Evolutionary conservation across 2,329 filamentous ascomycete genomes (phyloP), one percentile per base, ranked within the genome.

Genomic region (Colletotrichum spaethianum): DNA sequence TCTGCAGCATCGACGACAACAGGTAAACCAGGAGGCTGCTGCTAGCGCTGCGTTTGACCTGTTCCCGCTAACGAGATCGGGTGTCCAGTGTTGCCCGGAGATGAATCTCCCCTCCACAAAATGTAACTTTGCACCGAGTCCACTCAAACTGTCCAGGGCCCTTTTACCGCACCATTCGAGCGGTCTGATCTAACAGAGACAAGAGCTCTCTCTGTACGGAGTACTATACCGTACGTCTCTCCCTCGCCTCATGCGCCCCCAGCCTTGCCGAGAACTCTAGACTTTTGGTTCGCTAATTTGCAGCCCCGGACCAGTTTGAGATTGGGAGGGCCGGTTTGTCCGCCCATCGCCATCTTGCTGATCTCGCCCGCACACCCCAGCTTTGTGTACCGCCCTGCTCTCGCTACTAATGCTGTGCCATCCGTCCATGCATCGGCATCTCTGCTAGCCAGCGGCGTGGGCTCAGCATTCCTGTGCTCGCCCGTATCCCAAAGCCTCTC

Each of bases 61-160:
- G 28, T 20, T 63, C 14, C 50, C 69, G 57, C 64, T 52, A 63
- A 38, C 42, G 56, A 71, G 68, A 67, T 71, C 68, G 64, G 44
- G 64, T 63, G 59, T 60, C 69, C 52, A 72, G 53, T 59, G 53
- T 69, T 55, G 64, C 59, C 69, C 69, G 59, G 69, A 72, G 65
- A 72, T 68, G 69, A 72, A 63, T 63, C 63, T 55, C 65, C 69
- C 48, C 68, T 63, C 65, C 69, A 46, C 69, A 69, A 63, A 71
- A 31, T 28, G 56, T 18, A 33, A 62, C 44, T 48, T 23, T n/a
- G 59, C 42, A 36, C 59, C 38, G 42, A 62, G 14, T n/a, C 57
- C 57, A 46, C 57, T 42, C 42, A 38, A 62, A 20, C 20, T 36
- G 42, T 48, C 14, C 28, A 62, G 31, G n/a, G n/a, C 31, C 28